phyloP scores from a whole-genome alignment of 352 stramenopile species.

The Phytophthora lateralis region DNA sequence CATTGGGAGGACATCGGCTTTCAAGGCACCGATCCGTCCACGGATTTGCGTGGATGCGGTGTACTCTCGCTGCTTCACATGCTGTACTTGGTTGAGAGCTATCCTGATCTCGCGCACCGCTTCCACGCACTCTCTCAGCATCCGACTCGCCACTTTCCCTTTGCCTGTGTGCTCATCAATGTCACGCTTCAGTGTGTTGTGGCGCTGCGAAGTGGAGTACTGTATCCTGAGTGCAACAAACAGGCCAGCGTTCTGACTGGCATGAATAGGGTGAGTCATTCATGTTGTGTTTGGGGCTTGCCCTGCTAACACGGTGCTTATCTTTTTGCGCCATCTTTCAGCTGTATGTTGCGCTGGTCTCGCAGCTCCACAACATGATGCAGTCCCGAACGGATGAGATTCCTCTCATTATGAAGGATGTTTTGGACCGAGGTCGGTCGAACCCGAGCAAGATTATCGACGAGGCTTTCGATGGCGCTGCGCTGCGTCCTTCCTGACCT shows the following conservation, averaged over 20 bases:
- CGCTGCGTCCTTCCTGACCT: constrained; percentile 17
- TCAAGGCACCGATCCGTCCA: constrained; percentile 87
- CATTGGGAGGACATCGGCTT: constrained; percentile 92
- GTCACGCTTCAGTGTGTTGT: constrained; percentile 71
- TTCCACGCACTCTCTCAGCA: constrained; percentile 63
- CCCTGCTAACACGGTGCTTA: background rate
- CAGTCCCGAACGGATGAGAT: constrained; percentile 51
- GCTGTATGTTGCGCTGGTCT: constrained; percentile 52
- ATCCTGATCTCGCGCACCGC: constrained; percentile 55
- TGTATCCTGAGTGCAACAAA: constrained; percentile 77
- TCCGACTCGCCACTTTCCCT: constrained; percentile 67
- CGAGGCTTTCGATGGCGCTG: constrained; percentile 30
- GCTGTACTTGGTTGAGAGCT: constrained; percentile 73
- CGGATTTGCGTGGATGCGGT: constrained; percentile 85
- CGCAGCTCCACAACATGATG: constrained; percentile 50
- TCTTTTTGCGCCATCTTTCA: constrained; percentile 12
- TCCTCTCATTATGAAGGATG: constrained; percentile 61
- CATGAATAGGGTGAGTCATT: constrained; percentile 52
- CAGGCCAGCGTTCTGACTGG: constrained; percentile 54
- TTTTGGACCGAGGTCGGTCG: constrained; percentile 49
- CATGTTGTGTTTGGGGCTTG: constrained; percentile 1
- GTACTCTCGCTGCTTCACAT: constrained; percentile 89
- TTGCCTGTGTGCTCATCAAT: constrained; percentile 81
- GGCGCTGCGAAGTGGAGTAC: constrained; percentile 62
- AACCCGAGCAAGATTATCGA: constrained; percentile 51